Conservation (phyloP, 1,284 basidiomycete genomes). For the Mycena citricolor region DNA sequence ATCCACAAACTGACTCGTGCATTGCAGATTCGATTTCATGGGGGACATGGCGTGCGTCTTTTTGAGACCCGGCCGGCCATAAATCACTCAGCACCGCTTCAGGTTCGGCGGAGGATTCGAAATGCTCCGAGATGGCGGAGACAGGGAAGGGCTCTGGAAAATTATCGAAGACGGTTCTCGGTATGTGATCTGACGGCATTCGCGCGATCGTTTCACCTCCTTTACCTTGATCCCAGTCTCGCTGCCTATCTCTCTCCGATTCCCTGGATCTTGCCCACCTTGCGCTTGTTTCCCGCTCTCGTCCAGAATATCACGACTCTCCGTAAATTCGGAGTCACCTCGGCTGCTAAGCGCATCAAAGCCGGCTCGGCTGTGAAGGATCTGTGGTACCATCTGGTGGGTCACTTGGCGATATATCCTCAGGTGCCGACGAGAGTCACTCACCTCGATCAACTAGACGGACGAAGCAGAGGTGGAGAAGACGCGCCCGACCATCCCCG, state of each 20-base stretch:
- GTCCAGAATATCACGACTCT: conserved; percentile 26
- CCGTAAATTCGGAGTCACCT: conserved; percentile 11
- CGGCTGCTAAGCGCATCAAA: not conserved
- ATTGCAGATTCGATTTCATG: not conserved
- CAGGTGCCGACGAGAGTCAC: no score
- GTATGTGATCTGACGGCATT: not conserved
- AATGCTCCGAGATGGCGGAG: not conserved
- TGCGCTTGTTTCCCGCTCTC: conserved; percentile 24
- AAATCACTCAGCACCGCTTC: not conserved
- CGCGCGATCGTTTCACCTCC: conserved; percentile 4
- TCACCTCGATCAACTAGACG: conserved; percentile 25
- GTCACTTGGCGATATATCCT: conserved; percentile 17
- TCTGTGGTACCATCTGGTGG: conserved; percentile 24
- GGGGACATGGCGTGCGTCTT: conserved; percentile 32
- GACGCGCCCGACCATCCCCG: conserved; percentile 21
- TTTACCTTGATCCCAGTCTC: no score
- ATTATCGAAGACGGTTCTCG: not conserved
- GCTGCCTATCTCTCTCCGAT: conserved; percentile 32
- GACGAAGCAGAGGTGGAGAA: conserved; percentile 30
- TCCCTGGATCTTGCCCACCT: conserved; percentile 37
- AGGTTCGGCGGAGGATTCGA: conserved; percentile 27
- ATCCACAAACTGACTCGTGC: not conserved
- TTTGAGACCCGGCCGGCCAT: not conserved
- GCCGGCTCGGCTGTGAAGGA: not conserved
- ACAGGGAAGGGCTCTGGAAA: not conserved